These are phyloP conservation scores for Syzygium aromaticum DNA, from an alignment of 345 rosid genomes.

Conservation along the genomic window DNA sequence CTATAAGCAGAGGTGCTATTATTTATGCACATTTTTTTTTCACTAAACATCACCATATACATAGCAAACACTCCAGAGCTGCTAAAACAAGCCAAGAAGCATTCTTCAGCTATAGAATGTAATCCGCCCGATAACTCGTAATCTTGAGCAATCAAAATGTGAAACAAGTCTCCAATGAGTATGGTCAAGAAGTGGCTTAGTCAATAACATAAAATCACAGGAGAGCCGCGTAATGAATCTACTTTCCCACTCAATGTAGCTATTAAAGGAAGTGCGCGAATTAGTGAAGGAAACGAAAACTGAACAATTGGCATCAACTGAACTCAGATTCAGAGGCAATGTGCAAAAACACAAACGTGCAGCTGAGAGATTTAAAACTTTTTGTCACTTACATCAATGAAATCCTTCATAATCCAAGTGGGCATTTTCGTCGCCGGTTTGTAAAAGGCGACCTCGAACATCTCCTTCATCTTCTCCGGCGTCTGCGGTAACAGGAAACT, in stretches of 20 bases:
- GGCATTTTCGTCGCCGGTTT: constrained; percentile 6
- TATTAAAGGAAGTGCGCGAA: neutral
- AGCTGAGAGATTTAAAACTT: neutral
- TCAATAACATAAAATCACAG: neutral
- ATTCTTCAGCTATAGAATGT: neutral
- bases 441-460: neutral
- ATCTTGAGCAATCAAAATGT: neutral
- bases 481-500: constrained; percentile 12
- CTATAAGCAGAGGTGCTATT: neutral
- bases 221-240: neutral
- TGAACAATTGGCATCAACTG: neutral
- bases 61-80: neutral
- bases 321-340: neutral
- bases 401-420: constrained; percentile 4
- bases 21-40: neutral
- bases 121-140: neutral
- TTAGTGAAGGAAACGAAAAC: neutral
- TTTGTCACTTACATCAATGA: neutral
- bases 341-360: neutral
- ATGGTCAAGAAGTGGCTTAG: neutral
- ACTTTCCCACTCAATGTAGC: neutral
- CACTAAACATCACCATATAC: neutral
- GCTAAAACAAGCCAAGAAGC: neutral
- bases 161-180: neutral
- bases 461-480: constrained; percentile 9